A percentile compares a stretch with the other conserved stretches of the same genome.
Evolutionary conservation across 495 filamentous ascomycete genomes (phyloP).

Genomic region (Penicillium diatomitis): DNA sequence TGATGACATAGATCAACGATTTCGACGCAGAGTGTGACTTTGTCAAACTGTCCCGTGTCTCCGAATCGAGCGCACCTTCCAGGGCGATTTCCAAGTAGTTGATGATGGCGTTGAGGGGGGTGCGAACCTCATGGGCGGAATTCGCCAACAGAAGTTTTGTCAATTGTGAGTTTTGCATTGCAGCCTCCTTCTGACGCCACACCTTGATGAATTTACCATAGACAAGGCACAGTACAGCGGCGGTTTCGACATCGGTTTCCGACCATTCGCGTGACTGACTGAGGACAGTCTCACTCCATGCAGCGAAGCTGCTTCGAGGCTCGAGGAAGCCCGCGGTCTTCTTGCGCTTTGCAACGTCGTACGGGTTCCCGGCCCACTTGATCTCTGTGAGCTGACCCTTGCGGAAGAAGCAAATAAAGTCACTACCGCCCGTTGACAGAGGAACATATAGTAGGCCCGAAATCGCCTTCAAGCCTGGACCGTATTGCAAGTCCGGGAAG

Average conservation of each 20-base stretch:
- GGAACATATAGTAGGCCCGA: constrained; percentile 81
- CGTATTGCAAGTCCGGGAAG: constrained; percentile 75
- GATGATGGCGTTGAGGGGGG: constrained; percentile 90
- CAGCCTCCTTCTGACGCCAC: constrained; percentile 86
- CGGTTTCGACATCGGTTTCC: constrained; percentile 63
- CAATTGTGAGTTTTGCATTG: constrained; percentile 71
- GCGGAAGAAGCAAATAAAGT: constrained; percentile 92
- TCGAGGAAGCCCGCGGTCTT: constrained; percentile 21
- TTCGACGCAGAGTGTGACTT: constrained; percentile 81
- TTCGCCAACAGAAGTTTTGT: constrained; percentile 79
- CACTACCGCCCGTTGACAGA: constrained; percentile 61
- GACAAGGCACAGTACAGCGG: constrained; percentile 79
- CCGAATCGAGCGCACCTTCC: constrained; percentile 70
- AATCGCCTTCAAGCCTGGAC: constrained; percentile 69
- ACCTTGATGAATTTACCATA: constrained; percentile 91
- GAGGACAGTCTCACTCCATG: constrained; percentile 28
- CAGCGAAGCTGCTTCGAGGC: constrained; percentile 27
- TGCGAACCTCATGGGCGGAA: constrained; percentile 91
- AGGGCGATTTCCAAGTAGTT: constrained; percentile 93
- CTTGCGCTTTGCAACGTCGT: constrained; percentile 53
- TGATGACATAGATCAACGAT: constrained; percentile 91
- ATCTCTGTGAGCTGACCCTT: constrained; percentile 70
- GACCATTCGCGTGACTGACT: constrained; percentile 38
- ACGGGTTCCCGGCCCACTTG: constrained; percentile 90
- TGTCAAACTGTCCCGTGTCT: constrained; percentile 80